These are phyloP conservation scores for Oryza longistaminata DNA, from an alignment of 176 grass and related monocot species.

Conservation along the genomic window DNA sequence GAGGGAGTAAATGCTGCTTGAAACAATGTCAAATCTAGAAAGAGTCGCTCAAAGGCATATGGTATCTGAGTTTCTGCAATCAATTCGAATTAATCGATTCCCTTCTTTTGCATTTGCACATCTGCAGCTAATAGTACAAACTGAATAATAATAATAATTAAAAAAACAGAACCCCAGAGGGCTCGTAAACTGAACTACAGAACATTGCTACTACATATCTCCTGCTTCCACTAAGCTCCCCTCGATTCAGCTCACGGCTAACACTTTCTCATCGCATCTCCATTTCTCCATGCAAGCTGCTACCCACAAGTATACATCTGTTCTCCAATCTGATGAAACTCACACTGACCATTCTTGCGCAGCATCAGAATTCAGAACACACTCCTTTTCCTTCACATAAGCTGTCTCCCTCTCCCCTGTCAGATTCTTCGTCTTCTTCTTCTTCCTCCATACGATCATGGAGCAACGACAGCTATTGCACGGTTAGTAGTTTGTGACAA, in stretches of 20 bases:
- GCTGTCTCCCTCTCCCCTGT: not conserved
- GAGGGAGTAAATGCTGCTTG: too few relatives aligned
- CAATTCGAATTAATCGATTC: not conserved
- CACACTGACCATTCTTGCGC: not conserved
- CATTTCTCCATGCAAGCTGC: not conserved
- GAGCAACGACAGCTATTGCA: not conserved
- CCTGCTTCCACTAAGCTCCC: not conserved
- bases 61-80: not conserved
- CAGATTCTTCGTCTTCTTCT: constrained; percentile 19
- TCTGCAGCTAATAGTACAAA: not conserved
- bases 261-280: not conserved
- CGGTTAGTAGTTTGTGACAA: constrained; percentile 17
- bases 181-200: constrained; percentile 17
- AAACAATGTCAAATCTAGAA: too few relatives aligned
- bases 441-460: not conserved
- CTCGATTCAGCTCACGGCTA: not conserved
- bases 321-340: constrained; percentile 9
- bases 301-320: constrained; percentile 13
- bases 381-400: not conserved
- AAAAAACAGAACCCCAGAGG: not conserved
- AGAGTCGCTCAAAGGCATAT: too few relatives aligned
- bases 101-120: constrained; percentile 2
- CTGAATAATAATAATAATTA: too few relatives aligned
- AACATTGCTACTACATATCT: constrained; percentile 32
- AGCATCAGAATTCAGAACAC: not conserved